These are phyloP conservation scores for Saussurea involucrata DNA, from an alignment of 129 eudicot genomes.

Conservation along the genomic window DNA sequence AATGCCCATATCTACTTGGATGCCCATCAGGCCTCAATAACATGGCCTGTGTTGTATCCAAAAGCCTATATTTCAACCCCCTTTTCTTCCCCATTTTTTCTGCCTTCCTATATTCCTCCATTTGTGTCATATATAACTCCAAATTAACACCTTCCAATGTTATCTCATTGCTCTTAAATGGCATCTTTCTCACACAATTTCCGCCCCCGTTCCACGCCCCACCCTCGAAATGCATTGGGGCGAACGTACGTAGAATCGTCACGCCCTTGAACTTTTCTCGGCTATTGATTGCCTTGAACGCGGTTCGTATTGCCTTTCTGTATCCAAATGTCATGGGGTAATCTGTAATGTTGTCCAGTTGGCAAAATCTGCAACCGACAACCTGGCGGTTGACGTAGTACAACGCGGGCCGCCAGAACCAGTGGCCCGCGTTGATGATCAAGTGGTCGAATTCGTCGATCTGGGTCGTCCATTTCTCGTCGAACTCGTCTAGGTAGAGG, in stretches of 20 bases:
- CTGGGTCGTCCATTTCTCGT: constrained; percentile 62
- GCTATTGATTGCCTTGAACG: constrained; percentile 50
- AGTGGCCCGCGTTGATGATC: constrained; percentile 60
- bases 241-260: constrained; percentile 52
- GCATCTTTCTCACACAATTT: constrained; percentile 54
- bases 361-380: constrained; percentile 56
- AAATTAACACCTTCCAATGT: constrained; percentile 52
- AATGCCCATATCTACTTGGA: constrained; percentile 86
- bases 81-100: constrained; percentile 44
- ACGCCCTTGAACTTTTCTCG: constrained; percentile 49
- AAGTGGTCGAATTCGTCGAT: constrained; percentile 48
- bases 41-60: constrained; percentile 70
- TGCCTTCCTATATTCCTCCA: constrained; percentile 58
- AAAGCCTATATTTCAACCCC: constrained; percentile 47
- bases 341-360: constrained; percentile 46
- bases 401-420: constrained; percentile 59
- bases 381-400: constrained; percentile 45
- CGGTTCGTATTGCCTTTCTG: constrained; percentile 60
- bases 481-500: constrained; percentile 72
- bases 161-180: constrained; percentile 56
- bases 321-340: constrained; percentile 57
- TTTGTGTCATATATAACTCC: constrained; percentile 67
- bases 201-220: constrained; percentile 75
- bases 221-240: constrained; percentile 72
- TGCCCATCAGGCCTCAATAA: constrained; percentile 93